These are phyloP conservation scores for Myxozyma vanderwaltii DNA, from an alignment of 805 yeast genomes.

Conservation along the genomic window DNA sequence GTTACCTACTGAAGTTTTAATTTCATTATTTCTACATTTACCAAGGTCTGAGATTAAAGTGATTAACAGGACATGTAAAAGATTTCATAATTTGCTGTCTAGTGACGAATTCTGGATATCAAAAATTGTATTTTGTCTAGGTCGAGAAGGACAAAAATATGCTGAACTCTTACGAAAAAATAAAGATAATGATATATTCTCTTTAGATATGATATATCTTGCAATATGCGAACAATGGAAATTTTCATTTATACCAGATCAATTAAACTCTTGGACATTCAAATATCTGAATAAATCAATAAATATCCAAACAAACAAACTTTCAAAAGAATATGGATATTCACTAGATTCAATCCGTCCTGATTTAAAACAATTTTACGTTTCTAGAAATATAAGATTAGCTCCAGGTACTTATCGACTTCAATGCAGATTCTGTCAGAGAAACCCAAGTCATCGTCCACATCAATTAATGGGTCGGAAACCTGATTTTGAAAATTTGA, in stretches of 20 bases:
- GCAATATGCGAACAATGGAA: slow-evolving; percentile 25
- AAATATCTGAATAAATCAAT: slow-evolving; percentile 5
- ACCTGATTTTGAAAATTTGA: slow-evolving; percentile 9
- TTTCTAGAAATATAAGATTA: slow-evolving; percentile 12
- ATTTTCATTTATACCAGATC: slow-evolving; percentile 19
- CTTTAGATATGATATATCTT: slow-evolving; percentile 18
- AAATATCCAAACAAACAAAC: background rate
- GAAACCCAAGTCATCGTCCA: background rate
- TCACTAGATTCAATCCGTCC: background rate
- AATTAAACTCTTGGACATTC: slow-evolving; percentile 3
- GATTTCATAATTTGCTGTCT: slow-evolving; percentile 6
- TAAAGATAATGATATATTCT: background rate
- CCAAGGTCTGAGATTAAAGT: slow-evolving; percentile 9
- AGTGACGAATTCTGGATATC: slow-evolving; percentile 21
- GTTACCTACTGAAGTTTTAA: slow-evolving; percentile 21
- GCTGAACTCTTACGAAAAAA: background rate
- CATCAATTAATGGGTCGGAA: background rate
- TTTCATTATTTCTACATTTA: slow-evolving; percentile 4
- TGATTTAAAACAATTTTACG: slow-evolving; percentile 14
- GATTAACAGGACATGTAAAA: slow-evolving; percentile 1
- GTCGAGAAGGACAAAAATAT: slow-evolving; percentile 15
- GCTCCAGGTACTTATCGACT: slow-evolving; percentile 27
- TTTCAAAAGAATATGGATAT: slow-evolving; percentile 5
- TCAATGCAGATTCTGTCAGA: slow-evolving; percentile 9
- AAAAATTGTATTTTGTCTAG: slow-evolving; percentile 15